Evolutionary conservation across 2,329 filamentous ascomycete species (phyloP), one percentile per base, ranked within the genome.

Genomic region (Graphiopsis chlorocephala): DNA sequence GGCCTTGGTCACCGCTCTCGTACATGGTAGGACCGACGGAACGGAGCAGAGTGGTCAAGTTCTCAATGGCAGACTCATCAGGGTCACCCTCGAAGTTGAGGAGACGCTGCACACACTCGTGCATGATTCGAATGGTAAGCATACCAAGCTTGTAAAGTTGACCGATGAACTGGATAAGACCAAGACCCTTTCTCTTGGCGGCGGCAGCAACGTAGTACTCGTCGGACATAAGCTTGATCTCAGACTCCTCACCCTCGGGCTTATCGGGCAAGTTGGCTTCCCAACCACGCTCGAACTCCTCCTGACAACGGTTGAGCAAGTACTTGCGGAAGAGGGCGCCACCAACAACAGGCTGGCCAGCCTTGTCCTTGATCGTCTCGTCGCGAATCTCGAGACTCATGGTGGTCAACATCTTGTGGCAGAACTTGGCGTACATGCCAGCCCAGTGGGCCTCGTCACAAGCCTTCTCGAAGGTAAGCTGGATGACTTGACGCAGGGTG

Each of bases 101-200:
- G 68, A 99, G 86, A 80, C 96, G 97, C 82, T 93, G 90, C 29
- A 99, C 93, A 85, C 95, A 99, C 80, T 97, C 92, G 83, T 99
- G 94, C 95, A 99, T 99, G 81, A 99, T 99, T 78, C 94, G 91
- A 79, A 97, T 92, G 67, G 95, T 99, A 78, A 99, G 86, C 95
- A 99, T 99, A 77, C 90, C 89, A 67, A 99, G 88, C 85, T 98
- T 99, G 87, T 96, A 99, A 53, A 99, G 87, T 81, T 99, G 95
- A 83, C 95, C 95, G 76, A 99, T 99, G 82, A 99, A 99, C 80
- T 97, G 94, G 69, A 99, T 94, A 25, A 99, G 87, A 89, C 95
- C 95, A 69, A 99, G 90, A 81, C 95, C 95, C 79, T 93, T 91
- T 80, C 95, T 90, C 85, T 99, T 99, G 74, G 93, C 93, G 65